Evolutionary conservation across 192 early-diverging fungal species (phyloP).

Genomic region (Irineochytrium annulatum): DNA sequence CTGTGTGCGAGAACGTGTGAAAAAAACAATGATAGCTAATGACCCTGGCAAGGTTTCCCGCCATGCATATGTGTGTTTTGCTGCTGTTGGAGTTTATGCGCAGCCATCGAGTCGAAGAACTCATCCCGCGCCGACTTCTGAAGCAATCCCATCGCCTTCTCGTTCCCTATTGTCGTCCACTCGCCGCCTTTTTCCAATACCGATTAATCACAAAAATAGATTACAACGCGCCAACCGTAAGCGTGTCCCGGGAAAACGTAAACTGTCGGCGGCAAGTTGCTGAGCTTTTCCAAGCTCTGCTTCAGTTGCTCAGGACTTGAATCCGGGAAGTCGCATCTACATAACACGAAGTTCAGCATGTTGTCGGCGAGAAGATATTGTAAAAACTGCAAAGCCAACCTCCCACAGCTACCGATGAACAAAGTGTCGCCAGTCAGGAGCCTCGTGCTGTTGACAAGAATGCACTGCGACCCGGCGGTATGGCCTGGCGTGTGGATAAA

Average conservation of each 20-base stretch:
- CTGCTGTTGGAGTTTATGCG: too few relatives aligned
- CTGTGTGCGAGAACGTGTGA: too few relatives aligned
- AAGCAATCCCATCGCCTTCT: slow-evolving; percentile 31
- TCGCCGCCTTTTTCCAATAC: too few relatives aligned
- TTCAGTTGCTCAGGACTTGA: slow-evolving; percentile 61
- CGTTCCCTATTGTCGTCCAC: slow-evolving; percentile 74
- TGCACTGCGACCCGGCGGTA: slow-evolving; percentile 79
- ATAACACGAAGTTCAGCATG: too few relatives aligned
- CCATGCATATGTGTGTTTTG: too few relatives aligned
- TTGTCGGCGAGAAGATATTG: too few relatives aligned
- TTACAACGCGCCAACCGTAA: too few relatives aligned
- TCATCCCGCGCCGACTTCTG: not conserved
- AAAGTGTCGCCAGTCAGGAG: slow-evolving; percentile 87
- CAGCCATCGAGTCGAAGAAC: not conserved
- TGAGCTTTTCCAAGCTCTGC: slow-evolving; percentile 64
- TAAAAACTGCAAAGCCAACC: too few relatives aligned
- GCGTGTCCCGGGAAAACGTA: slow-evolving; percentile 88
- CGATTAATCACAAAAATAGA: too few relatives aligned
- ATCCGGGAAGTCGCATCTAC: slow-evolving; percentile 81
- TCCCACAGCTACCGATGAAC: slow-evolving; percentile 72
- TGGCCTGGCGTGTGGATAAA: slow-evolving; percentile 95
- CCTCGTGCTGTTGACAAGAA: slow-evolving; percentile 69
- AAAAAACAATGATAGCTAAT: too few relatives aligned
- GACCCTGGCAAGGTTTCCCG: too few relatives aligned
- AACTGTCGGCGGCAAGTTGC: slow-evolving; percentile 48